Percentiles rank a stretch among this genome's conserved stretches.
These are phyloP conservation scores for Stagonosporopsis vannaccii DNA, from an alignment of 2,329 filamentous ascomycete genomes.

Conservation along the genomic window DNA sequence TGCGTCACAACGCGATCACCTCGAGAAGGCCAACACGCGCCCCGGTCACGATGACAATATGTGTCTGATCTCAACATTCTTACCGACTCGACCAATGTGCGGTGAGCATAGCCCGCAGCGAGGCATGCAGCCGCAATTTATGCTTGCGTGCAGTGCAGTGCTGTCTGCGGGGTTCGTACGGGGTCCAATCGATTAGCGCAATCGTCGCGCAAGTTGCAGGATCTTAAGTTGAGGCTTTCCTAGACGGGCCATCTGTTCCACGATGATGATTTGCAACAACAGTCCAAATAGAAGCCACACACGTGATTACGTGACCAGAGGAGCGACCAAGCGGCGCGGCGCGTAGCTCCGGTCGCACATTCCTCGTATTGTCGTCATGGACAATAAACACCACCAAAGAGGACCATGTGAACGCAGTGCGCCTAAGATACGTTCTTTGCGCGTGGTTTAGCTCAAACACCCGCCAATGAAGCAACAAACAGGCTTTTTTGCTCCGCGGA, in stretches of 20 bases:
- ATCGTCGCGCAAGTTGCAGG: slow-evolving; percentile 12
- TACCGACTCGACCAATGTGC: slow-evolving; percentile 22
- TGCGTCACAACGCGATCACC: slow-evolving; percentile 17
- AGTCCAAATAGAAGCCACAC: background rate
- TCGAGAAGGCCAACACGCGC: slow-evolving; percentile 12
- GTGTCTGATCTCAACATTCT: slow-evolving; percentile 19
- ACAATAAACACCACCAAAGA: background rate
- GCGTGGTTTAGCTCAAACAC: background rate
- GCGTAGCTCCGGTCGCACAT: slow-evolving; percentile 1
- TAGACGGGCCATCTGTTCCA: background rate
- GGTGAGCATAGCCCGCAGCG: slow-evolving; percentile 1
- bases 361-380: slow-evolving; percentile 4
- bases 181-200: slow-evolving; percentile 16
- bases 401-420: background rate
- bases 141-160: slow-evolving; percentile 14
- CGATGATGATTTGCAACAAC: background rate
- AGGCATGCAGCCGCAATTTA: slow-evolving; percentile 27
- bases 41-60: slow-evolving; percentile 13
- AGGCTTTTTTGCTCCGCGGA: background rate
- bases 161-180: slow-evolving; percentile 28
- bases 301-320: slow-evolving; percentile 9
- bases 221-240: slow-evolving; percentile 6
- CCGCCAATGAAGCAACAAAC: background rate
- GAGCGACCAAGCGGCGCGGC: background rate
- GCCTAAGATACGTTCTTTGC: background rate